phyloP scores from a whole-genome alignment of 805 yeast genomes.

The Hanseniaspora guilliermondii region DNA sequence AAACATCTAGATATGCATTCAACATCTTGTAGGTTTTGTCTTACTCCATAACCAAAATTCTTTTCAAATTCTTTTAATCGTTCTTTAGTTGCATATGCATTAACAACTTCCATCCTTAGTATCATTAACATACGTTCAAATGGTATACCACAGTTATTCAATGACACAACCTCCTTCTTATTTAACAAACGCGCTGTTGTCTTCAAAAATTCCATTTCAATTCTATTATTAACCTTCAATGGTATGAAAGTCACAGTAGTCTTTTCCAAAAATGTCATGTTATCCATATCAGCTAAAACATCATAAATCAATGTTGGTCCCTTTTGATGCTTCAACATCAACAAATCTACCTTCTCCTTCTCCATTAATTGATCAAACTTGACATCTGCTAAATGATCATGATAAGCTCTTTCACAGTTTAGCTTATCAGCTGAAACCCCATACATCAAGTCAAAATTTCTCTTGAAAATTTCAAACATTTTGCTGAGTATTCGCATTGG shows the following conservation, averaged over 20 bases:
- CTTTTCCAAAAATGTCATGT: conserved; percentile 44
- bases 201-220: conserved; percentile 34
- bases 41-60: not conserved
- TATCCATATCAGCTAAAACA: conserved; percentile 33
- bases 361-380: not conserved
- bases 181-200: conserved; percentile 45
- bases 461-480: conserved; percentile 30
- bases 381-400: not conserved
- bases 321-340: conserved; percentile 22
- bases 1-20: conserved; percentile 61
- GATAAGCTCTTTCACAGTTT: not conserved
- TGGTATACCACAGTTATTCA: conserved; percentile 39
- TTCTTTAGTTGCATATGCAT: not conserved
- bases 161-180: conserved; percentile 38
- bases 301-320: conserved; percentile 32
- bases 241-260: conserved; percentile 53
- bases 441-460: conserved; percentile 17
- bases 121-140: conserved; percentile 22
- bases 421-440: not conserved
- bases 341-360: conserved; percentile 19
- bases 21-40: conserved; percentile 21
- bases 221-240: conserved; percentile 30
- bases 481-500: conserved; percentile 56
- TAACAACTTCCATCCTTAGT: conserved; percentile 17
- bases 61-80: not conserved